Percentiles rank a stretch among this genome's conserved stretches.
phyloP scores from a whole-genome alignment of 257 asterid genomes.

The Craterostigma plantagineum region DNA sequence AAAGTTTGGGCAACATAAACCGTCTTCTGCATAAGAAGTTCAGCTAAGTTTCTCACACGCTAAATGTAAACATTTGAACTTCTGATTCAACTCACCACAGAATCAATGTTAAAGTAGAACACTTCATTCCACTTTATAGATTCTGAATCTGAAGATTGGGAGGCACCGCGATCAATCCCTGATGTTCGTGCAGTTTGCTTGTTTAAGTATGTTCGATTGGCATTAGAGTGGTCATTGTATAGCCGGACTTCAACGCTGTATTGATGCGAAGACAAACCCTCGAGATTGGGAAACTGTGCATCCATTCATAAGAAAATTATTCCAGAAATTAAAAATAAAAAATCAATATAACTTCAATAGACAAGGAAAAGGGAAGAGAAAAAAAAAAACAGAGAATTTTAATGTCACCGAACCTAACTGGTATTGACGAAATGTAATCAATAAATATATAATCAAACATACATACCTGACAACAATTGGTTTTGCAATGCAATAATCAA shows the following conservation, averaged over 20 bases:
- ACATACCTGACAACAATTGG: too few relatives aligned
- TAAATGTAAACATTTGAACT: neutral
- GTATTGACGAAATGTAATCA: too few relatives aligned
- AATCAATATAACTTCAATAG: too few relatives aligned
- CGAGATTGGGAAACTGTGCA: slow-evolving; percentile 44
- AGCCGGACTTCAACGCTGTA: slow-evolving; percentile 55
- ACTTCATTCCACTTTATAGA: slow-evolving; percentile 79
- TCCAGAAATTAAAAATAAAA: too few relatives aligned
- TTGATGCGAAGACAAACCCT: slow-evolving; percentile 49
- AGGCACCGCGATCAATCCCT: slow-evolving; percentile 32
- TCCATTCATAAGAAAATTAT: too few relatives aligned
- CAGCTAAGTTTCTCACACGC: too few relatives aligned
- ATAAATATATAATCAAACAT: too few relatives aligned
- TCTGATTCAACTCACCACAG: slow-evolving; percentile 34
- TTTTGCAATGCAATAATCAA: too few relatives aligned
- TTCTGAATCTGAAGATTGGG: slow-evolving; percentile 33
- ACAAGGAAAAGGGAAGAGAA: slow-evolving; percentile 4
- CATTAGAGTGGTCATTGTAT: slow-evolving; percentile 24
- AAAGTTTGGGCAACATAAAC: too few relatives aligned
- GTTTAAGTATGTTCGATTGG: slow-evolving; percentile 22
- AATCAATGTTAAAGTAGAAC: slow-evolving; percentile 75
- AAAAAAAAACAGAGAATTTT: too few relatives aligned
- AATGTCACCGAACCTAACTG: too few relatives aligned
- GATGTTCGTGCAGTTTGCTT: slow-evolving; percentile 70
- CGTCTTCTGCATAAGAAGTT: too few relatives aligned